Base-by-base conservation (phyloP, 495 filamentous ascomycete species). In the Margaritispora aquatica region DNA sequence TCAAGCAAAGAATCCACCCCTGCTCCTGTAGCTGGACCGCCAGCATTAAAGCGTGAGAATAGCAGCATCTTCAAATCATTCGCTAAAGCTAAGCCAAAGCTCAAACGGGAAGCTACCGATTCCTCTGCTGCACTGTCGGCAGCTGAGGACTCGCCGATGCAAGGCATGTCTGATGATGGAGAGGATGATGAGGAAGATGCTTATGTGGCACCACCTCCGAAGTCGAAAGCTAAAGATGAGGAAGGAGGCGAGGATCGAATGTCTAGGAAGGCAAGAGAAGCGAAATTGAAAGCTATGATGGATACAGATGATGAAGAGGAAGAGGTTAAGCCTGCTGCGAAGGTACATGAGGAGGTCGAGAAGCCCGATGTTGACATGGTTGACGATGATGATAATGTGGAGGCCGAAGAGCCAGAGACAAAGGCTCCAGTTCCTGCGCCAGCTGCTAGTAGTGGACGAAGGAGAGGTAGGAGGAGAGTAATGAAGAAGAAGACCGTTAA, bases 401-500 rank as follows among this genome's bases (percentile, higher is more conserved):
- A 66, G 41, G 60, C 51, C 31, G 61, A 69, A 20, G 52, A 38
- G 9, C 34, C 23, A 26, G 52, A 54, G 26, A 74, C 72, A 41
- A 67, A 72, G 46, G 54, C 64, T 24, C 66, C 71, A 5, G 72
- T 74, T 27, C 75, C 80, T 0, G 54, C 64, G 21, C 66, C 71
- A 5, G 72, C 75, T 27, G 75, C 80, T 0, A 74, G 79, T 21
- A 80, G 79, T 4, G 90, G 91, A 10, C 82, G 91, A 55, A 79
- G 89, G 27, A 80, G 93, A 59, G 92, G 90, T 52, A 85, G 84
- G 71, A 83, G 94, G 58, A 85, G 86, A 66, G 80, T 97, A 10
- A 91, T 87, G 80, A 92, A 88, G 74, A 97, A 94, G 79, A 88
- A 87, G 77, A 92, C 86, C 44, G 76, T 87, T 51, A 89, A 92